Base-by-base conservation (phyloP, 2,329 filamentous ascomycete genomes). In the Emmonsiellopsis sp. region DNA sequence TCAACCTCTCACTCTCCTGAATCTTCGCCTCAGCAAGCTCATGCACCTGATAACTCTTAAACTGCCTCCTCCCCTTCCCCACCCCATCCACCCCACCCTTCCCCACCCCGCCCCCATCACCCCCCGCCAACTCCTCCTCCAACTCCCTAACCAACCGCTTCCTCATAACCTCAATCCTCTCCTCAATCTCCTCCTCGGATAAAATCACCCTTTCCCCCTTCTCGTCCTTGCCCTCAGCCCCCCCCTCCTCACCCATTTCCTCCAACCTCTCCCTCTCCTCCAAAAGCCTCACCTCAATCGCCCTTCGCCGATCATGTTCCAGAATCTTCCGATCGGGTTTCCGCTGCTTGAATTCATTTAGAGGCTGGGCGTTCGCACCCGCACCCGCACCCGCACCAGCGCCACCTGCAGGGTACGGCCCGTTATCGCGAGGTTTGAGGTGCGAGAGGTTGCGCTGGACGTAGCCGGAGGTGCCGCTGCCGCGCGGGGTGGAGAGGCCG, bases 11-110 rank as follows among this genome's bases (percentile, higher is more conserved):
- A 70, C 86, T 95, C 78, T 98, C 93, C 68, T 88, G 86, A 61
- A 95, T 92, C 79, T 98, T 98, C 56, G 92, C 93, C 64, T 93
- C 87, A 14, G 93, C 93, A 68, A 95, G 79, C 73, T 97, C 93
- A 74, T 98, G 93, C 17, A 97, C 90, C 72, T 97, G 89, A 71
- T 97, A 90, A 60, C 84, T 79, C 73, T 97, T 98, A 58, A 97
- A 78, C 8, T 81, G 79, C 64, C 55, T 73, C 65, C 67, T 58
- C 56, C 66, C 63, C 56, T 57, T 61, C 13, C 33, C 34, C 5
- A 58, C 57, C 44, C 43, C 55, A 14, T 43, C 53, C 65, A 36
- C 58, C 51, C 46, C 44, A 49, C 56, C 52, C 48, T 54, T 45
- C 17, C 51, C 27, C 44, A 42, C 42, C 42, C 33, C 42, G 5